These are phyloP conservation scores for Myriosclerotinia scirpicola DNA, from an alignment of 2,329 filamentous ascomycete genomes.

Conservation along the genomic window DNA sequence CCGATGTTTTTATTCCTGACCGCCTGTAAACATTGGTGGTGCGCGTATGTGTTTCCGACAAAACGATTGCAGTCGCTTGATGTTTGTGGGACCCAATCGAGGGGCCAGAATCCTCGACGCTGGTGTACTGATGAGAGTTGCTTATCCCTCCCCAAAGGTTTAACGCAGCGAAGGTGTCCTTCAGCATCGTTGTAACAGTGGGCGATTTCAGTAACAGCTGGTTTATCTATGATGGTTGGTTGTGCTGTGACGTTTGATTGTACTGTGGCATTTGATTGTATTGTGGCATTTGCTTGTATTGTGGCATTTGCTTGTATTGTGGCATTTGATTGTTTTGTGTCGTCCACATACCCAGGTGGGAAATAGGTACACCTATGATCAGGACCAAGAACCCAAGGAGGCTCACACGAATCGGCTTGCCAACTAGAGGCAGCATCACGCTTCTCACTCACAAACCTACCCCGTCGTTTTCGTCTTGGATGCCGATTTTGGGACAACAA, in stretches of 20 bases:
- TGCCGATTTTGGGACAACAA: not conserved
- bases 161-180: slow-evolving; percentile 6
- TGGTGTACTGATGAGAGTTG: not conserved
- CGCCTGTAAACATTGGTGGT: slow-evolving; percentile 14
- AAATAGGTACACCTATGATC: not conserved
- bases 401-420: slow-evolving; percentile 2
- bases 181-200: not conserved
- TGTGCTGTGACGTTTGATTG: not conserved
- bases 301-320: not conserved
- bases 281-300: not conserved
- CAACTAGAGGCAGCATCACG: not conserved
- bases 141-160: not conserved
- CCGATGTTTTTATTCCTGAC: slow-evolving; percentile 14
- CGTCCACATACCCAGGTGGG: not conserved
- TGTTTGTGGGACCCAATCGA: slow-evolving; percentile 15
- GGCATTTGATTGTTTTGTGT: not conserved
- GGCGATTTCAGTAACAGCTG: not conserved
- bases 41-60: not conserved
- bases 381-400: not conserved
- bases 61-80: slow-evolving; percentile 15
- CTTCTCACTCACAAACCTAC: not conserved
- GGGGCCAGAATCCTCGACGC: slow-evolving; percentile 17
- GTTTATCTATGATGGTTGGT: not conserved
- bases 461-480: not conserved
- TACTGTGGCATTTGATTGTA: not conserved